A percentile compares a stretch with the other conserved stretches of the same genome.
Evolutionary conservation across 1,284 basidiomycete genomes (phyloP).

Genomic region (Ceratobasidium sp.): DNA sequence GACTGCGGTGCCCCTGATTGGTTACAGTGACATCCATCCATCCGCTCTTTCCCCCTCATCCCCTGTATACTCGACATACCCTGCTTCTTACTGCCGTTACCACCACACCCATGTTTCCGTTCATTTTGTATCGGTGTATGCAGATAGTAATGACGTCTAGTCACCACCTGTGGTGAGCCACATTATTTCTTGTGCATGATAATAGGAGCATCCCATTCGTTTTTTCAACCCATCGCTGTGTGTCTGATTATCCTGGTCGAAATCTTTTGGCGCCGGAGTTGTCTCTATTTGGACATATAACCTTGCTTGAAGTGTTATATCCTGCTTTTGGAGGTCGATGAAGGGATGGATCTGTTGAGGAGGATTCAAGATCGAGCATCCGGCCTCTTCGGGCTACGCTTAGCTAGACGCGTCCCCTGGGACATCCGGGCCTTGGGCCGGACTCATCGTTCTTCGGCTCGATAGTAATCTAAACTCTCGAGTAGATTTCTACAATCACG

Average conservation of each 20-base stretch:
- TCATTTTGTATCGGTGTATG: constrained; percentile 11
- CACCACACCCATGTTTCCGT: constrained; percentile 15
- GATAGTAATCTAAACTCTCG: too few relatives aligned
- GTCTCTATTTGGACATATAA: too few relatives aligned
- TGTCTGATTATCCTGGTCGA: not conserved
- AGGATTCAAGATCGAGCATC: too few relatives aligned
- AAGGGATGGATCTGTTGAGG: too few relatives aligned
- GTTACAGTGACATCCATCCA: constrained; percentile 15
- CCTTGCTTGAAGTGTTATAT: too few relatives aligned
- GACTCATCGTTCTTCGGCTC: too few relatives aligned
- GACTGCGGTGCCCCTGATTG: constrained; percentile 2
- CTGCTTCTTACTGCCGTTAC: constrained; percentile 20
- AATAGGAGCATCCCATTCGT: constrained; percentile 32
- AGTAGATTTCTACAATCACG: too few relatives aligned
- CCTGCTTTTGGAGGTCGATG: too few relatives aligned
- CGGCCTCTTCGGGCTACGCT: too few relatives aligned
- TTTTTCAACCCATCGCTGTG: not conserved
- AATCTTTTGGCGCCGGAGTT: too few relatives aligned
- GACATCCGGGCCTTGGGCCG: too few relatives aligned
- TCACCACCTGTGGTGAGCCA: constrained; percentile 5
- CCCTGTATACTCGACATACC: constrained; percentile 27
- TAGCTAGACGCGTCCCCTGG: too few relatives aligned
- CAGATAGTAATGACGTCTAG: constrained; percentile 22
- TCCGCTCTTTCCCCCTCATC: constrained; percentile 23
- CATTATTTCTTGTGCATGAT: constrained; percentile 15